Evolutionary conservation across 2,329 filamentous ascomycete species (phyloP).

Genomic region (Periconia macrospinosa): DNA sequence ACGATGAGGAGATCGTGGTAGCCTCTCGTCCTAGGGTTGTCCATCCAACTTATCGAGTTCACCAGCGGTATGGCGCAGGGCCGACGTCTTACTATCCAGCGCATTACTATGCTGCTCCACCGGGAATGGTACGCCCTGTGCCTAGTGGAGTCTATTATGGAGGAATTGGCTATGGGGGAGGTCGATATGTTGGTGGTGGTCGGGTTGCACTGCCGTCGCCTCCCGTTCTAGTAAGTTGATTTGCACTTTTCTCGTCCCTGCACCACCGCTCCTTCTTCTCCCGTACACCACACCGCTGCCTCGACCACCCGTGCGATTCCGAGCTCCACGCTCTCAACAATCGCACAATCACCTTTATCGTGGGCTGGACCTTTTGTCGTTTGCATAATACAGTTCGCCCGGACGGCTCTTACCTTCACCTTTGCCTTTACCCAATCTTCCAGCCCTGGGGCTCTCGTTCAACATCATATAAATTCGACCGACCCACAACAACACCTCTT

Average conservation of each 20-base stretch:
- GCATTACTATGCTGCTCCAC: conserved; percentile 27
- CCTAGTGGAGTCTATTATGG: conserved; percentile 3
- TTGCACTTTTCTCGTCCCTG: conserved; percentile 10
- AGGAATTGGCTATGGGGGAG: conserved; percentile 14
- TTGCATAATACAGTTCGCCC: conserved; percentile 5
- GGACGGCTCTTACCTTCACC: conserved; percentile 1
- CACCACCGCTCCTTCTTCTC: conserved; percentile 12
- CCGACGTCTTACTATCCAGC: conserved; percentile 29
- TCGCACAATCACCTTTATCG: no score
- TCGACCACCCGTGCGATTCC: not conserved
- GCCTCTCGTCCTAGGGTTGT: conserved; percentile 5
- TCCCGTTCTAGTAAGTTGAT: conserved; percentile 28
- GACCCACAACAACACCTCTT: not conserved
- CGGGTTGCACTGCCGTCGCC: conserved; percentile 21
- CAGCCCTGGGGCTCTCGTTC: not conserved
- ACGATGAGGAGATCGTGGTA: conserved; percentile 2
- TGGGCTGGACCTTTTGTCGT: not conserved
- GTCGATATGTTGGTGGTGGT: conserved; percentile 15
- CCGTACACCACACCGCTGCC: conserved; percentile 14
- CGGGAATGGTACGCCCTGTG: not conserved
- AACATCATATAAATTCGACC: not conserved
- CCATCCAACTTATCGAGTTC: not conserved
- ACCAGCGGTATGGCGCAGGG: conserved; percentile 22
- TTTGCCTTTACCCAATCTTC: conserved; percentile 14
- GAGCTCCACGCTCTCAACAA: no score